These are phyloP conservation scores for Tricholoma flavovirens DNA, from an alignment of 768 basidiomycete species.

Conservation along the genomic window DNA sequence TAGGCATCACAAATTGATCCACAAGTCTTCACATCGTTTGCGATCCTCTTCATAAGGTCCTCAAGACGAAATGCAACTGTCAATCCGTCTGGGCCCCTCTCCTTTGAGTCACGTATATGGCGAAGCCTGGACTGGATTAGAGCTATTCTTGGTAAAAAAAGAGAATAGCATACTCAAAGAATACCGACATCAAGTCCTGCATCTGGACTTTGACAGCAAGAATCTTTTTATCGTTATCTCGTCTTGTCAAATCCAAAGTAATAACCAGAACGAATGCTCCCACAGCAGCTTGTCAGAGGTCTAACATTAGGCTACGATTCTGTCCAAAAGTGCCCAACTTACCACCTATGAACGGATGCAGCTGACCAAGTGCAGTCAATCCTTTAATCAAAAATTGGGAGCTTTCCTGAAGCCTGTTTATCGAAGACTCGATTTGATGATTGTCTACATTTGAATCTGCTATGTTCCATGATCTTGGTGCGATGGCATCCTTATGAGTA, in stretches of 20 bases:
- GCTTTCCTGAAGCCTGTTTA: slow-evolving; percentile 26
- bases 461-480: slow-evolving; percentile 11
- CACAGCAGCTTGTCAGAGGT: slow-evolving; percentile 32
- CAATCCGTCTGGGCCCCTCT: slow-evolving; percentile 26
- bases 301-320: neutral
- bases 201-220: neutral
- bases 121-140: slow-evolving; percentile 21
- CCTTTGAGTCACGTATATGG: slow-evolving; percentile 18
- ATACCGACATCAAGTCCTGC: neutral
- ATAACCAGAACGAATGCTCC: slow-evolving; percentile 37
- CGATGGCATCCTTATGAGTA: slow-evolving; percentile 11
- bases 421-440: slow-evolving; percentile 23
- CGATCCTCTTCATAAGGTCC: slow-evolving; percentile 24
- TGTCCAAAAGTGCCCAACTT: slow-evolving; percentile 1
- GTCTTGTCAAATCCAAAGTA: neutral
- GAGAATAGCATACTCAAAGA: slow-evolving; percentile 25
- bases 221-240: neutral
- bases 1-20: slow-evolving; percentile 43
- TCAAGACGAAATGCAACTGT: slow-evolving; percentile 26
- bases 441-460: slow-evolving; percentile 8
- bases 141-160: neutral
- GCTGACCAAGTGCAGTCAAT: slow-evolving; percentile 26
- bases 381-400: slow-evolving; percentile 27
- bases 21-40: slow-evolving; percentile 36
- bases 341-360: slow-evolving; percentile 35